Evolutionary conservation across 768 basidiomycete species (phyloP), one percentile per base, ranked within the genome.

Genomic region (Pisolithus orientalis): DNA sequence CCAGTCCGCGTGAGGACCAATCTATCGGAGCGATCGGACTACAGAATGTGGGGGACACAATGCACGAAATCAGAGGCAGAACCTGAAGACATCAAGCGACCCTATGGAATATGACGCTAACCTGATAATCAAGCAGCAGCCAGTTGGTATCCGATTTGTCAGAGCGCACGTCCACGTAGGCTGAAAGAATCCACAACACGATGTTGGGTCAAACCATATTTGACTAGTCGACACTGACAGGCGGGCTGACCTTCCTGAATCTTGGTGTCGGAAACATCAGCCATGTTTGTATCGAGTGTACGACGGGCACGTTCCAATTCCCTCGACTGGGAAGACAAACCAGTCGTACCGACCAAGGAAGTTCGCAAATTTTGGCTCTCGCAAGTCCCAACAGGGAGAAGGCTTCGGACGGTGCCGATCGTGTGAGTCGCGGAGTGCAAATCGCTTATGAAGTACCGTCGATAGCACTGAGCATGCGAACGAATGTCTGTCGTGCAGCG

Each of bases 111-210:
- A 40, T 44, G 52, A 49, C 31, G 51, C 76, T 63, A 58, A 83
- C 85, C 75, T 87, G 85, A 68, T 97, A 98, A 66, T 95, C 90
- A 53, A 96, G 71, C 52, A 97, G 75, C 43, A 94, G 65, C 93
- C 93, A 97, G 67, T 89, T 96, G 31, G 83, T 88, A 29, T 90
- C 87, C 38, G 84, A 77, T 64, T 93, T 93, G 77, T 90, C 84
- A 56, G 75, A 77, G 58, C 94, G 85, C 50, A 96, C 86, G 59
- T 93, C 88, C 67, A 80, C 75, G 77, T 96, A 95, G 31, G 92
- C 94, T 91, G 65, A 47, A 51, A 55, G 52, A 57, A 59, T 59
- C 53, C 60, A 63, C 55, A 70, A 65, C 62, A 65, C 51, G 58
- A 52, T 49, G 48, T 46, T 51, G 46, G 34, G 59, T 51, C 53